phyloP scores from a whole-genome alignment of 2,329 filamentous ascomycete species.

The Diplodia scrobiculata region DNA sequence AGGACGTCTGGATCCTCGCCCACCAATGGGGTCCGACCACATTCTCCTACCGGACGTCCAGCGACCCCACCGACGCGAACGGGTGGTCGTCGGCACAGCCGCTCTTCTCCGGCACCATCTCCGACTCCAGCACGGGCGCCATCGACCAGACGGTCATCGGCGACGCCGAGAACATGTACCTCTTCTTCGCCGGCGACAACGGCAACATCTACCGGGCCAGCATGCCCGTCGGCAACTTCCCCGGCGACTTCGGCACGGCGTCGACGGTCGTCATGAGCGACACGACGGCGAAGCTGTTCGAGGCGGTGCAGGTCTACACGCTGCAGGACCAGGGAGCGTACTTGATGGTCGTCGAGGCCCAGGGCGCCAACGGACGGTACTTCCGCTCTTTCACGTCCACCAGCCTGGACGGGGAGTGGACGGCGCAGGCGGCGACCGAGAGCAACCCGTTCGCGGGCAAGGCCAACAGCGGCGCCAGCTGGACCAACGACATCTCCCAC shows the following conservation, averaged over 20 bases:
- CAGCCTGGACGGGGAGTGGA: constrained; percentile 61
- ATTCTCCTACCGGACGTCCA: constrained; percentile 64
- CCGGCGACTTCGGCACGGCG: constrained; percentile 59
- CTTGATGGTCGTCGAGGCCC: constrained; percentile 68
- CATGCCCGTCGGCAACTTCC: constrained; percentile 66
- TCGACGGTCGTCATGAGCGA: constrained; percentile 58
- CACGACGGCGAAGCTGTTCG: constrained; percentile 61
- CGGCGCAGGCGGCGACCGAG: constrained; percentile 59
- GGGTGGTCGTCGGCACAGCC: constrained; percentile 59
- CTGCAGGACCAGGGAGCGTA: constrained; percentile 59
- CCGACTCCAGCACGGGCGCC: constrained; percentile 54
- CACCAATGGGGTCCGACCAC: constrained; percentile 64
- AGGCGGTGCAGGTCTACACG: constrained; percentile 68
- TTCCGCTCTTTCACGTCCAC: constrained; percentile 68
- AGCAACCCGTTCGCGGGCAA: constrained; percentile 66
- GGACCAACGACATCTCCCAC: constrained; percentile 69
- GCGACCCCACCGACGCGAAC: constrained; percentile 59
- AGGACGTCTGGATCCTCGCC: constrained; percentile 65
- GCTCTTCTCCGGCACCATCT: constrained; percentile 60
- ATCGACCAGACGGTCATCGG: constrained; percentile 68
- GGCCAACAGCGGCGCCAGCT: constrained; percentile 64
- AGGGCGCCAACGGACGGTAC: constrained; percentile 61
- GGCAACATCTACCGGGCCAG: constrained; percentile 65
- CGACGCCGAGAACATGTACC: constrained; percentile 63
- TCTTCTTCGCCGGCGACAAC: constrained; percentile 70